Conservation (phyloP, 768 basidiomycete genomes). For the Polyporus arcularius region DNA sequence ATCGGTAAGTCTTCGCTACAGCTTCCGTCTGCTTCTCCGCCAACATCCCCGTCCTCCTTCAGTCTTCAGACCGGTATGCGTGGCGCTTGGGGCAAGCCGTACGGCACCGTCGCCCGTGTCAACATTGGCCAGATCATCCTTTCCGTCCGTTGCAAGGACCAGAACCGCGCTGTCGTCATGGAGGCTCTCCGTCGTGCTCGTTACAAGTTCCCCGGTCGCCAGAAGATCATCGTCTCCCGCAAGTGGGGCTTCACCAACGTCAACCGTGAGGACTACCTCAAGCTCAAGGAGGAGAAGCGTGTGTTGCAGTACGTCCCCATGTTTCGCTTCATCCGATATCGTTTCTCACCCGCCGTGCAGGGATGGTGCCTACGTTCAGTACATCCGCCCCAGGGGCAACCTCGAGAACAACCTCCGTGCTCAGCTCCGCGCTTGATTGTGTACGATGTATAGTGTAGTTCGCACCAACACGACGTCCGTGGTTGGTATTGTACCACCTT, state of each 20-base stretch:
- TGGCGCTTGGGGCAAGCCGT: constrained; percentile 99
- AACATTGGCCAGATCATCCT: constrained; percentile 97
- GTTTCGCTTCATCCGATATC: not conserved
- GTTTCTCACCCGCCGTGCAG: constrained; percentile 38
- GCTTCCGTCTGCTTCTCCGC: not conserved
- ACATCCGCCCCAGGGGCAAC: constrained; percentile 85
- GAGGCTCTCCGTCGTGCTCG: constrained; percentile 97
- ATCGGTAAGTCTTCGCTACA: constrained; percentile 64
- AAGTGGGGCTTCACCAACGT: constrained; percentile 99
- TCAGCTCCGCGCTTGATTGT: constrained; percentile 70
- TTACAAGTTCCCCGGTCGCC: constrained; percentile 99
- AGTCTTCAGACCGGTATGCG: constrained; percentile 98
- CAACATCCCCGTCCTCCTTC: not conserved
- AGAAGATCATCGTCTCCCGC: constrained; percentile 96
- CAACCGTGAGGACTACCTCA: constrained; percentile 82
- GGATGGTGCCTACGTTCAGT: constrained; percentile 96
- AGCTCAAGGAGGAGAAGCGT: constrained; percentile 87
- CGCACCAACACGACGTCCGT: constrained; percentile 22
- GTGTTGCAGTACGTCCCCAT: constrained; percentile 73
- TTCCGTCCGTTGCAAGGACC: constrained; percentile 89
- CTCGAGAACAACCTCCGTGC: constrained; percentile 84
- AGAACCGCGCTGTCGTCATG: constrained; percentile 83
- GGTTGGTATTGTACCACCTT: constrained; percentile 18
- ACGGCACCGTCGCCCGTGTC: constrained; percentile 93
- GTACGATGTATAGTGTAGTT: constrained; percentile 26